A percentile compares a stretch with the other conserved stretches of the same genome.
phyloP scores from a whole-genome alignment of 2,329 filamentous ascomycete species.

The Herpotrichia juniperi region DNA sequence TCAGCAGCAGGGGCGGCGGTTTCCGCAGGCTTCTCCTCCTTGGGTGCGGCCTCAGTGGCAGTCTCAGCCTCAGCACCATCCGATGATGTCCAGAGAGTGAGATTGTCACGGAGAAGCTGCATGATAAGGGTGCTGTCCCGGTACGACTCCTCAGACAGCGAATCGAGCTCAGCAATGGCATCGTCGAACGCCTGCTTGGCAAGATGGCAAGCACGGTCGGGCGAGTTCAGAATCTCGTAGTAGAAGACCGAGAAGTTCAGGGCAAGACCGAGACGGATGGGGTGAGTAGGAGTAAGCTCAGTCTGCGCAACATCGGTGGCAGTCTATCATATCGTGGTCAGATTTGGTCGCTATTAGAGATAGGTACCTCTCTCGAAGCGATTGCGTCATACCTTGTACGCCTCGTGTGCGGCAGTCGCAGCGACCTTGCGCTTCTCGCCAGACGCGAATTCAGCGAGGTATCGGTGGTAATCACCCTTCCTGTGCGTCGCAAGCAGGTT shows the following conservation, averaged over 20 bases:
- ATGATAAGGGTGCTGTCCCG: constrained; percentile 99
- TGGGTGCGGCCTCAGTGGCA: constrained; percentile 61
- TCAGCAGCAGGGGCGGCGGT: constrained; percentile 36
- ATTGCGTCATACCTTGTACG: constrained; percentile 82
- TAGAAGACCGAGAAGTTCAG: constrained; percentile 99
- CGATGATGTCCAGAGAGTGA: constrained; percentile 96
- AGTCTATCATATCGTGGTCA: constrained; percentile 63
- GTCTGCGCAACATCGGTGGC: constrained; percentile 98
- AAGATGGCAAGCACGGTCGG: constrained; percentile 95
- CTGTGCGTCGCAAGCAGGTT: constrained; percentile 53
- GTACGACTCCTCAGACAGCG: constrained; percentile 96
- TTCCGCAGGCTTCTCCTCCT: constrained; percentile 65
- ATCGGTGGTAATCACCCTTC: constrained; percentile 98
- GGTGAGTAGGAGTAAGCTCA: constrained; percentile 95
- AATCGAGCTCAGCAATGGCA: constrained; percentile 98
- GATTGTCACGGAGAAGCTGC: constrained; percentile 97
- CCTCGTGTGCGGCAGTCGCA: constrained; percentile 86
- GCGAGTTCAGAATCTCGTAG: constrained; percentile 99
- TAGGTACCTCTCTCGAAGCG: constrained; percentile 7
- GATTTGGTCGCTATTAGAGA: constrained; percentile 17
- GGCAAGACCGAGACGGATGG: constrained; percentile 95
- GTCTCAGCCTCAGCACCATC: constrained; percentile 81
- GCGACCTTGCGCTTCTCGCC: constrained; percentile 91
- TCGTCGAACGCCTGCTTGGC: constrained; percentile 99
- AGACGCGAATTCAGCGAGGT: constrained; percentile 90